Base-by-base conservation (phyloP, 2,329 filamentous ascomycete species). In the Hymenoscyphus albidus region DNA sequence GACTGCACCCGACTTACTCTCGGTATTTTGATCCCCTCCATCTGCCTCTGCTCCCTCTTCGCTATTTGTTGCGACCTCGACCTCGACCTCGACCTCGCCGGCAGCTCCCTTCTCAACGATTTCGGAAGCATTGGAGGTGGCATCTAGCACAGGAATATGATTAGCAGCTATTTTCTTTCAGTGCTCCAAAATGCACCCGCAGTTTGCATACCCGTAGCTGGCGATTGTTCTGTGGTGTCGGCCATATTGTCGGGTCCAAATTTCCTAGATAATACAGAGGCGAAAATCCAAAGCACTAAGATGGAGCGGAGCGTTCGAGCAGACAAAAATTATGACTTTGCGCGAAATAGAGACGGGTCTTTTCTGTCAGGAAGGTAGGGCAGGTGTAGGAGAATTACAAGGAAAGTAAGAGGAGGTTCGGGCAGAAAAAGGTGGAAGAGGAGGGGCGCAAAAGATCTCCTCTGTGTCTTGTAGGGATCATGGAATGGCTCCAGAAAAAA, bases 141-240 rank as follows among this genome's bases (percentile, higher is more conserved):
- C 63, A 67, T 71, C 72, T 72, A 38, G 38, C 27, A 32, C 48
- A 61, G 44, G 14, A 32, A 61, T 3, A 61, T 5, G 27, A 18
- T 60, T 55, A 62, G 62, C 67, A 62, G 38, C 54, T 40, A 59
- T 59, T 22, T 56, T 40, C 31, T 2, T 44, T 57, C 42, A 35
- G 54, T 27, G 14, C 35, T 5, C 35, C 35, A 6, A 35, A 10
- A 35, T 35, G 5, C 35, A 6, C 35, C 12, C 48, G 22, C 48
- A 27, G 14, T 35, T 18, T 51, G 71, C 72, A 59, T 72, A 74
- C 74, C 71, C 65, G 71, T 72, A 74, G 73, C 72, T 65, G 71
- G 64, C 58, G 71, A 62, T 62, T 62, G 62, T 62, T 63, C 67
- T 63, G 70, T 70, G 64, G 67, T 70, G 65, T 74, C 70, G 71